Evolutionary conservation across 495 filamentous ascomycete species (phyloP), one percentile per base, ranked within the genome.

Genomic region (Viridothelium virens): DNA sequence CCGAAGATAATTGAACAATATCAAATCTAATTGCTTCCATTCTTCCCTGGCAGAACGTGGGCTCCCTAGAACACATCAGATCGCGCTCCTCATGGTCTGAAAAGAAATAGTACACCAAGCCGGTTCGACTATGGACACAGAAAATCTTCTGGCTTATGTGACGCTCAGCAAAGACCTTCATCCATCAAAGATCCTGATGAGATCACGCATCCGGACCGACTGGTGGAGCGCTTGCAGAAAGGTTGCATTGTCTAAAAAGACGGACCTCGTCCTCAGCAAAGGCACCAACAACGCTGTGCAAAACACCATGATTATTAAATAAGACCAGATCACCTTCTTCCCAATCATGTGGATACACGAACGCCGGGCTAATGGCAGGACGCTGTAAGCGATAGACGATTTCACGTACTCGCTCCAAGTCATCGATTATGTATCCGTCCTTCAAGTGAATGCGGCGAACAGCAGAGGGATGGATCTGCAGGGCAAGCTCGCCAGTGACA

Each of bases 291-390:
- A 91, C 87, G 3, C 83, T 84, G 74, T 91, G 88, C 63, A 90
- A 68, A 31, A 89, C 81, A 1, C 87, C 88, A 10, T 86, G 83
- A 71, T 90, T 90, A 70, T 90, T 85, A 73, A 91, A 90, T 39
- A 91, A 74, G 3, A 90, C 88, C 63, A 89, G 74, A 69, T 89
- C 87, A 7, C 88, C 87, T 69, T 89, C 85, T 68, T 85, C 80
- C 88, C 88, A 90, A 68, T 90, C 88, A 74, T 90, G 86, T 11
- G 86, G 74, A 74, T 90, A 90, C 39, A 90, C 89, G 68, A 80
- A 81, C 65, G 80, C 73, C 1, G 89, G 87, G 25, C 80, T 83
- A 66, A 90, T 90, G 0, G 81, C 88, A 0, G 88, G 87, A n/a
- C 88, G 79, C 74, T 91, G 88, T 48, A 91, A 69, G 14, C 82